These are phyloP conservation scores for Ramalina intermedia DNA, from an alignment of 495 filamentous ascomycete genomes.

Conservation along the genomic window DNA sequence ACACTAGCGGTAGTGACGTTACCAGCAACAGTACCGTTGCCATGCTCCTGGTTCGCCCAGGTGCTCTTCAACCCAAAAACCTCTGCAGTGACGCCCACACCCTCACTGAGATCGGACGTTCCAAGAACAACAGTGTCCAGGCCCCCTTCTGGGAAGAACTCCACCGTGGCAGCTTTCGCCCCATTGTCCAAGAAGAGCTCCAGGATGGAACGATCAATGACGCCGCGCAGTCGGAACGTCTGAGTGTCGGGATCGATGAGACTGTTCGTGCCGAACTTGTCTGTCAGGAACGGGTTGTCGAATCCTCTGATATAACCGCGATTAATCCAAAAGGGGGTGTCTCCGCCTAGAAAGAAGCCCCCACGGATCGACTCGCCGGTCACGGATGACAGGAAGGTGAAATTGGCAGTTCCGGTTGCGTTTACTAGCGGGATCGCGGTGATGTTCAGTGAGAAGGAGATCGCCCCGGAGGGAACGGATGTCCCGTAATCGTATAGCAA, in stretches of 20 bases:
- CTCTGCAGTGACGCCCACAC: conserved; percentile 22
- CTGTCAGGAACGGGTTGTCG: conserved; percentile 36
- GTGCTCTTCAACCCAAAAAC: conserved; percentile 30
- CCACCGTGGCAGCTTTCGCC: conserved; percentile 26
- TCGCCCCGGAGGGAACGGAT: conserved; percentile 24
- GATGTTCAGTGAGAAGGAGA: conserved; percentile 33
- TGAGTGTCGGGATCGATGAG: conserved; percentile 19
- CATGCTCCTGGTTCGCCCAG: conserved; percentile 20
- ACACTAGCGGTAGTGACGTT: not conserved
- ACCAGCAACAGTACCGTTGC: conserved; percentile 6
- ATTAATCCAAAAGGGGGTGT: conserved; percentile 32
- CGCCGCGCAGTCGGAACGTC: conserved; percentile 22
- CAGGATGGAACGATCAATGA: conserved; percentile 36
- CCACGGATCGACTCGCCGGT: conserved; percentile 32
- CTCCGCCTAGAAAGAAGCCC: conserved; percentile 31
- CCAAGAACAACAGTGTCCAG: conserved; percentile 27
- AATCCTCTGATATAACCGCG: conserved; percentile 28
- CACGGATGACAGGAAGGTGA: conserved; percentile 33
- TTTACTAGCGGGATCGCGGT: conserved; percentile 22
- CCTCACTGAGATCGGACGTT: conserved; percentile 23
- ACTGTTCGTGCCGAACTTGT: conserved; percentile 28
- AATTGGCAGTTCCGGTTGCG: conserved; percentile 28
- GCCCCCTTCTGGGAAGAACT: conserved; percentile 28
- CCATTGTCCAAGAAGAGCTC: conserved; percentile 36
- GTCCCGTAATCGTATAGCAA: conserved; percentile 26